These are phyloP conservation scores for Rutstroemia sp. DNA, from an alignment of 2,329 filamentous ascomycete species.

Conservation along the genomic window DNA sequence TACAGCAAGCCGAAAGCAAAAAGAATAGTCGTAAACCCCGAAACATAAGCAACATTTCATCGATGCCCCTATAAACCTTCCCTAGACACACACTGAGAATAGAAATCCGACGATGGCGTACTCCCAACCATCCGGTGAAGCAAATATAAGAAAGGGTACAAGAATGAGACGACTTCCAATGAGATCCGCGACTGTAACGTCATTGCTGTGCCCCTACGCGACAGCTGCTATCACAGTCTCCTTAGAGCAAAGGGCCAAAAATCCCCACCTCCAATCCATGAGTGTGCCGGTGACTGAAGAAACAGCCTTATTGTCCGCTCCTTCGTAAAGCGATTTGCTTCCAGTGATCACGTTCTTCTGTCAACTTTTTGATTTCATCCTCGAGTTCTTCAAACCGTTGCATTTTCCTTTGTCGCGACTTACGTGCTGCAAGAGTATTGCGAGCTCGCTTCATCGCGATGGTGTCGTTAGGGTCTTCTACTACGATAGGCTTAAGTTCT, in stretches of 20 bases:
- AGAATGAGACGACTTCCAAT: constrained; percentile 9
- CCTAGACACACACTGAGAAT: constrained; percentile 25
- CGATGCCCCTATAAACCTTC: too few relatives aligned
- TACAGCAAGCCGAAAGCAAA: background rate
- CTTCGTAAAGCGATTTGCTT: constrained; percentile 35
- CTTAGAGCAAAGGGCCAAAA: constrained; percentile 21
- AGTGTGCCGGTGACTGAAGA: constrained; percentile 25
- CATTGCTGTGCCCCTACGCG: constrained; percentile 21
- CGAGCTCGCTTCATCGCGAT: constrained; percentile 87
- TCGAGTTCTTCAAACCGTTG: constrained; percentile 69
- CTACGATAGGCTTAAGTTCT: constrained; percentile 69
- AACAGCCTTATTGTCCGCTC: constrained; percentile 15
- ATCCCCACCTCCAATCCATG: constrained; percentile 29
- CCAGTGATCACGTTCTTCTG: constrained; percentile 60
- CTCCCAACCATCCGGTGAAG: background rate
- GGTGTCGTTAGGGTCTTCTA: constrained; percentile 65
- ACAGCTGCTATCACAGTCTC: constrained; percentile 26
- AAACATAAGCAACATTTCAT: too few relatives aligned
- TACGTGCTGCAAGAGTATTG: constrained; percentile 88
- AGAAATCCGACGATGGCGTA: background rate
- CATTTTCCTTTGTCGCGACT: constrained; percentile 83
- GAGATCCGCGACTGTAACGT: constrained; percentile 25
- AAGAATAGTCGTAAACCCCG: constrained; percentile 1
- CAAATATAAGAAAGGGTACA: constrained; percentile 13
- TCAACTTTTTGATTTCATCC: constrained; percentile 61